Evolutionary conservation across 2,329 filamentous ascomycete genomes (phyloP), one percentile per base, ranked within the genome.

Genomic region (Neonectria sp.): DNA sequence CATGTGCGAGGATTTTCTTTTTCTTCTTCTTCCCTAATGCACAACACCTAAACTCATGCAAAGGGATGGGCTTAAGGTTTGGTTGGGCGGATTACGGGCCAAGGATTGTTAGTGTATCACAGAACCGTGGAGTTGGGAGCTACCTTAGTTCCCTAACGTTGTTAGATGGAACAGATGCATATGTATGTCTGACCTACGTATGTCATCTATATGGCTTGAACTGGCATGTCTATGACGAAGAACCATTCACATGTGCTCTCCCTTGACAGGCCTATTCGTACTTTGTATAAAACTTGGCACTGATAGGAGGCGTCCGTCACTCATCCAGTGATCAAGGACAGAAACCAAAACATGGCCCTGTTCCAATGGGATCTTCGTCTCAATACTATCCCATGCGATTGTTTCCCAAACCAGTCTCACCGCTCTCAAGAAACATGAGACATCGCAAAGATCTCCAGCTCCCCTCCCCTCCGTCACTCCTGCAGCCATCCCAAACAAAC

Each of bases 11-110:
- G 4, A 21, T 59, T 33, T 46, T 46, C 12, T 8, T n/a, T 21
- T 43, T 45, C 24, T 43, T 60, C 31, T 27, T 55, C 48, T 53
- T 43, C 53, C 43, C 60, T 51, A n/a, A 51, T 37, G 45, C 31
- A 57, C 17, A 48, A 62, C 27, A 65, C 53, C n/a, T 29, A 55
- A 53, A 69, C 52, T 62, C 55, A 60, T 60, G 62, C 33, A 51
- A 33, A 57, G 35, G 51, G 45, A 27, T 33, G 6, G 48, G 46
- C 43, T 40, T 27, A 29, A 11, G 48, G 3, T 29, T 21, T 24
- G 48, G 49, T 61, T 55, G 60, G 43, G 45, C 21, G 55, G 37
- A 35, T 51, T 53, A 43, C 17, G 25, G 43, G 37, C 49, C 48
- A 48, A 48, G 59, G 49, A 48, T 25, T 31, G 17, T 31, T 21